A percentile compares a stretch with the other conserved stretches of the same genome.
Evolutionary conservation across 164 flowering plant genomes (phyloP).

Genomic region (Hamamelis virginiana): DNA sequence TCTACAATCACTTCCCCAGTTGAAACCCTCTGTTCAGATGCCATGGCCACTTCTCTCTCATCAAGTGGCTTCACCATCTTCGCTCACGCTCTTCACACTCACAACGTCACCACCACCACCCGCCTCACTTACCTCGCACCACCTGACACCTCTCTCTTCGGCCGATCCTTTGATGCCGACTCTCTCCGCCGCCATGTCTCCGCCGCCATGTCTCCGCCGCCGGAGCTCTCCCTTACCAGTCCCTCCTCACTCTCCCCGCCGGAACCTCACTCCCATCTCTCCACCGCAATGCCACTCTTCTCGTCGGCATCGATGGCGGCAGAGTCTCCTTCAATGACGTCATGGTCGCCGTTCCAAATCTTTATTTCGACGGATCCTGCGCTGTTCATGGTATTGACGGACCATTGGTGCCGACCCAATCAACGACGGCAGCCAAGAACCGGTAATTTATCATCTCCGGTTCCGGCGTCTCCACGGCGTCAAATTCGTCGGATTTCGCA

Average conservation of each 20-base stretch:
- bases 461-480: neutral
- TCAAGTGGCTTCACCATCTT: slow-evolving; percentile 13
- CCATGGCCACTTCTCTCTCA: slow-evolving; percentile 4
- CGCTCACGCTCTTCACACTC: neutral
- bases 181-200: slow-evolving; percentile 2
- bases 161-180: neutral
- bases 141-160: slow-evolving; percentile 1
- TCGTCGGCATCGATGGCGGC: slow-evolving; percentile 4
- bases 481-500: neutral
- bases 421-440: neutral
- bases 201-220: neutral
- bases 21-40: slow-evolving; percentile 1
- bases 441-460: neutral
- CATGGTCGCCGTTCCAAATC: slow-evolving; percentile 6
- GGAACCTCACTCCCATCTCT: slow-evolving; percentile 12
- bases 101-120: neutral
- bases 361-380: slow-evolving; percentile 8
- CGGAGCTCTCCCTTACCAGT: slow-evolving; percentile 4
- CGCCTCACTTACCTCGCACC: slow-evolving; percentile 1
- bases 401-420: slow-evolving; percentile 4
- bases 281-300: slow-evolving; percentile 8
- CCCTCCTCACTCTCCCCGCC: slow-evolving; percentile 5
- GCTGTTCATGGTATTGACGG: slow-evolving; percentile 15
- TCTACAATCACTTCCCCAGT: neutral
- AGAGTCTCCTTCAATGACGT: slow-evolving; percentile 13